Base-by-base conservation (phyloP, 441 rosid species). In the Erodium moschatum region DNA sequence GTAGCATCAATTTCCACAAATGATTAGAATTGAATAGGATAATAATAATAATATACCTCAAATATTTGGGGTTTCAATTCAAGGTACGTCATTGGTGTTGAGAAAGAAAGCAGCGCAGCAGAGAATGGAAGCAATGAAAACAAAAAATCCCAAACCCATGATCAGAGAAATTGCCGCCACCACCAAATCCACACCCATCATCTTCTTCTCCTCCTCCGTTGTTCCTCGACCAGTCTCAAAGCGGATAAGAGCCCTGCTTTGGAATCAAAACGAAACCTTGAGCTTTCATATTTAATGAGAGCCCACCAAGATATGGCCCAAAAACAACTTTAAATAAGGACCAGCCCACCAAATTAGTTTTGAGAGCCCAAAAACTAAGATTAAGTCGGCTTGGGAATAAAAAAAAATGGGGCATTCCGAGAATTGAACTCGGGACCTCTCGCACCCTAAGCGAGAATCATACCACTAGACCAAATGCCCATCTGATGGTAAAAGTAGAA, bases 391-490 rank as follows among this genome's bases (percentile, higher is more conserved):
- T n/a, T n/a, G n/a, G n/a, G n/a, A 44, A 44, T 0, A 4, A 44
- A 10, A 44, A 10, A 9, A 44, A 44, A 0, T 0, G 87, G 85
- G 81, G 82, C 90, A 82, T 81, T 82, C 85, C 82, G 81, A 82
- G 85, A 81, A 85, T 79, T 81, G 83, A 82, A 81, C 81, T 83
- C 77, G 74, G 80, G 81, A 80, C 80, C 83, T 83, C 77, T 77
- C 78, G 81, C 77, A 85, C 81, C 81, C 80, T 80, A 82, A 81
- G 82, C 79, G 84, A 82, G 82, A 81, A 82, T 82, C 84, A 81
- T 78, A 76, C 82, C 84, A 79, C 84, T 82, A 81, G 85, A 82
- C 81, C 85, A 82, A 82, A 77, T 82, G 84, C 84, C 84, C 82
- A 21, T n/a, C n/a, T 10, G 50, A 12, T 44, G 8, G 46, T 6